Evolutionary conservation across 2,329 filamentous ascomycete species (phyloP).

Genomic region (Alternaria sp.): DNA sequence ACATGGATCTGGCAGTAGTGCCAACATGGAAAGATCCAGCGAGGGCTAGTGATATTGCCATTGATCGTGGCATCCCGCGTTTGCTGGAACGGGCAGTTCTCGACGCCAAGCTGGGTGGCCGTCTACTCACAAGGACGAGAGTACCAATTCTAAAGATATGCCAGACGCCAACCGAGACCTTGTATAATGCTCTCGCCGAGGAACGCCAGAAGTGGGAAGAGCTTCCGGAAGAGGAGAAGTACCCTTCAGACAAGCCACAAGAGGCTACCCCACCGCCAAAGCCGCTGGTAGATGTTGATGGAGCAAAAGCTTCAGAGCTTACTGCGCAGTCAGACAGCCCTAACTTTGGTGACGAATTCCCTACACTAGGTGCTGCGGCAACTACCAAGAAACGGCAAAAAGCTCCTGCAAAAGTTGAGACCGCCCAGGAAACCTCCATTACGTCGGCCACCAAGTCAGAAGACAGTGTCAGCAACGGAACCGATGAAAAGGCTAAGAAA

Average conservation of each 20-base stretch:
- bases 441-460: constrained; percentile 18
- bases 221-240: constrained; percentile 55
- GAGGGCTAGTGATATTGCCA: constrained; percentile 44
- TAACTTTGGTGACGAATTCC: constrained; percentile 6
- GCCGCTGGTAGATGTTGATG: constrained; percentile 14
- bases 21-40: constrained; percentile 58
- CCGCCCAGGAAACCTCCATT: constrained; percentile 15
- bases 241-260: constrained; percentile 28
- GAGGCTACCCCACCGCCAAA: constrained; percentile 20
- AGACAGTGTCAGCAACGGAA: constrained; percentile 8
- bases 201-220: constrained; percentile 76
- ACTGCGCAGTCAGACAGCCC: constrained; percentile 12
- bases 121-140: constrained; percentile 77
- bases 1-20: constrained; percentile 86
- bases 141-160: constrained; percentile 91
- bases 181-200: constrained; percentile 67
- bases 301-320: constrained; percentile 11
- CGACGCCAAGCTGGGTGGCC: constrained; percentile 74
- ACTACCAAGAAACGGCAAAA: constrained; percentile 5
- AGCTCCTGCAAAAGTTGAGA: constrained; percentile 4
- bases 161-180: constrained; percentile 67
- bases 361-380: constrained; percentile 4
- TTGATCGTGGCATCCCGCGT: constrained; percentile 69
- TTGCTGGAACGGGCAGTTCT: constrained; percentile 78
- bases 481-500: constrained; percentile 4